These are phyloP conservation scores for Naganishia albida DNA, from an alignment of 1,284 basidiomycete species.

Conservation along the genomic window DNA sequence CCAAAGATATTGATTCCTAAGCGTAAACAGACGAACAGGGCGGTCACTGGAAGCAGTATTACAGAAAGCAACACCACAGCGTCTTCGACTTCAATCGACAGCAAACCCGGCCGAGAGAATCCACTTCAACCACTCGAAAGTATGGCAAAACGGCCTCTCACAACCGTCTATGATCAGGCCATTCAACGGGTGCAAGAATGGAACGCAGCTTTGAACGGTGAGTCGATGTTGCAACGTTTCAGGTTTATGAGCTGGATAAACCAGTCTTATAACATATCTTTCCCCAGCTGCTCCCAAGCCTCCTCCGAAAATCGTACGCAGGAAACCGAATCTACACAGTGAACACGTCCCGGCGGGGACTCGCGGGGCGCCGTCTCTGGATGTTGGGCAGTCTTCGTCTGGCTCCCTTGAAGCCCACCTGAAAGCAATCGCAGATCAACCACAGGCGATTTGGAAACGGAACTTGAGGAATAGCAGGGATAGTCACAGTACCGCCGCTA, in stretches of 20 bases:
- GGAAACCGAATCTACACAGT: conserved; percentile 33
- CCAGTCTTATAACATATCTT: too few species aligned
- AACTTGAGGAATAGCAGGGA: not conserved
- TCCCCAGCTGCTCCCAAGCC: conserved; percentile 57
- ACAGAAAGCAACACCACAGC: not conserved
- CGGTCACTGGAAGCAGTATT: not conserved
- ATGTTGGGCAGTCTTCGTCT: conserved; percentile 36
- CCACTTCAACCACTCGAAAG: not conserved
- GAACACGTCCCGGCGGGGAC: not conserved
- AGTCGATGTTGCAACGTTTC: conserved; percentile 40
- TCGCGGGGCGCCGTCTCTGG: not conserved
- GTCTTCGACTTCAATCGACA: not conserved
- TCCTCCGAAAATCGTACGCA: conserved; percentile 43
- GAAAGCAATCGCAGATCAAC: conserved; percentile 16
- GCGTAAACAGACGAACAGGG: not conserved
- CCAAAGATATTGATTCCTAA: conserved; percentile 12
- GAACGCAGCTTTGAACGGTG: conserved; percentile 94
- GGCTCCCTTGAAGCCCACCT: conserved; percentile 38
- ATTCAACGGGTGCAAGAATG: conserved; percentile 95
- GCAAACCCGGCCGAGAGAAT: not conserved
- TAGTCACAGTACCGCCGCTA: conserved; percentile 14
- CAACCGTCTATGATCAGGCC: conserved; percentile 85
- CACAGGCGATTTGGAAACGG: conserved; percentile 23
- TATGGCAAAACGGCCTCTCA: conserved; percentile 48
- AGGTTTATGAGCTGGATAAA: too few species aligned